A percentile compares a stretch with the other conserved stretches of the same genome.
Evolutionary conservation across 805 yeast species (phyloP).

Genomic region (Metschnikowia lachancei): DNA sequence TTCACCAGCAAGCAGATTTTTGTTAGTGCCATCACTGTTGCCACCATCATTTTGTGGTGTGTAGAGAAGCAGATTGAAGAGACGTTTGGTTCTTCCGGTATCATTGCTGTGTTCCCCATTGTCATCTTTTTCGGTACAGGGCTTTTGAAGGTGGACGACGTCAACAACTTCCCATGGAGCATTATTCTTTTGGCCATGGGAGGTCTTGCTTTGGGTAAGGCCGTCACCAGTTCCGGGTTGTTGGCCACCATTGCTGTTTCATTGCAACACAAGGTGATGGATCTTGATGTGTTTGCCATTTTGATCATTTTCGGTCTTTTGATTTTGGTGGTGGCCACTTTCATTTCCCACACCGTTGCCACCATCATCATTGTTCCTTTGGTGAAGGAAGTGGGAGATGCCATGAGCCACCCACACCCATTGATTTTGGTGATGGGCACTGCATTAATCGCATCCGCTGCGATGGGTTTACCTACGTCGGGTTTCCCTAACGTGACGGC

Average conservation of each 20-base stretch:
- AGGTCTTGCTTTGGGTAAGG: slow-evolving; percentile 92
- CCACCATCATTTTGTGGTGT: slow-evolving; percentile 88
- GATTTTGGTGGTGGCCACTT: slow-evolving; percentile 41
- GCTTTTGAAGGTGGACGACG: slow-evolving; percentile 79
- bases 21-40: slow-evolving; percentile 60
- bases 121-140: slow-evolving; percentile 94
- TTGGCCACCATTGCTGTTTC: slow-evolving; percentile 70
- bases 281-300: slow-evolving; percentile 68
- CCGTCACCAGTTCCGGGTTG: slow-evolving; percentile 88
- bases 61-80: slow-evolving; percentile 70
- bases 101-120: slow-evolving; percentile 85
- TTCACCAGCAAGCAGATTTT: slow-evolving; percentile 75
- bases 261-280: slow-evolving; percentile 65
- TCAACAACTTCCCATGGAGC: slow-evolving; percentile 95
- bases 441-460: slow-evolving; percentile 42
- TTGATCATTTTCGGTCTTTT: slow-evolving; percentile 59
- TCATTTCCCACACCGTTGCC: slow-evolving; percentile 46
- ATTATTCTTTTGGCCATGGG: slow-evolving; percentile 97
- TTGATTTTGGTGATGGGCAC: slow-evolving; percentile 41
- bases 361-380: slow-evolving; percentile 43
- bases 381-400: slow-evolving; percentile 40
- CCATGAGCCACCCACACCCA: slow-evolving; percentile 38
- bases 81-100: slow-evolving; percentile 93
- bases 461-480: slow-evolving; percentile 46
- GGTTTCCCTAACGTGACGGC: slow-evolving; percentile 47